Evolutionary conservation across 2,329 filamentous ascomycete species (phyloP).

Genomic region (Talaromyces sp.): DNA sequence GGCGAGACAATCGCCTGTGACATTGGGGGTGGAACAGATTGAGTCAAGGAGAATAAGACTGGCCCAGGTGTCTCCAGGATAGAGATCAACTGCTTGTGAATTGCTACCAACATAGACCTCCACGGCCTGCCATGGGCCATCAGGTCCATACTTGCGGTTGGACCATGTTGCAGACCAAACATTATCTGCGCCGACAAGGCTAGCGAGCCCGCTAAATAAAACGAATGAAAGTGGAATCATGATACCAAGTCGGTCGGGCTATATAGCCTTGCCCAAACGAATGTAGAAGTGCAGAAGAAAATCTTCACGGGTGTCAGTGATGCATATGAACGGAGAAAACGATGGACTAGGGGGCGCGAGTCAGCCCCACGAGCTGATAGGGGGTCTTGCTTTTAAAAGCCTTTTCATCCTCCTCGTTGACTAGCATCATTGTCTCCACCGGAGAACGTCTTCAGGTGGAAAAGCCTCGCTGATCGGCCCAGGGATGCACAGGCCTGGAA

Average conservation of each 20-base stretch:
- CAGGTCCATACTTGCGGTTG: slow-evolving; percentile 21
- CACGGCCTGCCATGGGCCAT: slow-evolving; percentile 33
- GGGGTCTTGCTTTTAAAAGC: no score
- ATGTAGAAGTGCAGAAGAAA: neutral
- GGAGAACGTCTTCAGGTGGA: no score
- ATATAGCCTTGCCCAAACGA: no score
- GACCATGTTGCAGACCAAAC: slow-evolving; percentile 21
- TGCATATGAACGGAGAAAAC: no score
- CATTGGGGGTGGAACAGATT: slow-evolving; percentile 19
- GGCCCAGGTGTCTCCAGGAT: slow-evolving; percentile 20
- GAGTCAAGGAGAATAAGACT: slow-evolving; percentile 18
- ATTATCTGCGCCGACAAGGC: neutral
- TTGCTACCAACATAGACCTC: slow-evolving; percentile 19
- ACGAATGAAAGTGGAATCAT: neutral
- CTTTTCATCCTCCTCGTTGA: no score
- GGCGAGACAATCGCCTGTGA: slow-evolving; percentile 16
- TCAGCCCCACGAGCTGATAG: no score
- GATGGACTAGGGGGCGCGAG: no score
- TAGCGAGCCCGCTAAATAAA: neutral
- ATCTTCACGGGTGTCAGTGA: neutral
- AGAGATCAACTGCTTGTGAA: slow-evolving; percentile 17
- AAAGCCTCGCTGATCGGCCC: neutral
- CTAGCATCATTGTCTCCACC: no score
- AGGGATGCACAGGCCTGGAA: neutral
- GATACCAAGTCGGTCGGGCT: neutral